Evolutionary conservation across 1,139 yeast genomes (phyloP), one percentile per base, ranked within the genome.

Genomic region (Kodamaea fungicola): DNA sequence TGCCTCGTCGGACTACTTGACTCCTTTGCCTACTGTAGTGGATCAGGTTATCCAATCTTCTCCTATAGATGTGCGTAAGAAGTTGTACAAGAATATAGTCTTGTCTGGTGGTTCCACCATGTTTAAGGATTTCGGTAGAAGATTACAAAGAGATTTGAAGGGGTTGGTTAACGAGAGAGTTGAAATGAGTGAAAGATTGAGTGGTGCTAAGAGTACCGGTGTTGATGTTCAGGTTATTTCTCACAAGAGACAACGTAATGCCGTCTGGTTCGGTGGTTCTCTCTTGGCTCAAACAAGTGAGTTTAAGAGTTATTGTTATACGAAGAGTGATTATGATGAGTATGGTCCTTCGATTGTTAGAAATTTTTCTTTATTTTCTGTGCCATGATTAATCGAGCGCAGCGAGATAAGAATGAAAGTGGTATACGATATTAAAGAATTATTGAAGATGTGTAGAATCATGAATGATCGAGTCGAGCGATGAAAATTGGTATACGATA

Each of bases 231-330:
- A 87, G 67, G 99, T 94, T 45, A 90, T 94, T 50, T 81, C 95
- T 21, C 99, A 94, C 68, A 89, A 92, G 71, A 86, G 94, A 66
- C 99, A 94, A 70, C 78, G 96, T 59, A 88, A 92, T 56, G 99
- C 99, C 7, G 99, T 94, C 42, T 94, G 98, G 98, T 94, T 90
- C 60, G 99, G 99, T 51, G 99, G 98, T 46, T 86, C 96, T 13
- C 71, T 94, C 51, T 76, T 94, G 58, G 97, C 99, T 1, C 97
- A 90, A 66, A 94, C 99, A 12, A 81, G 96, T 10, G 98, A 92
- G 64, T 92, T 92, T 69, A 88, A 85, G 67, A 82, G 95, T 60
- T 89, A 89, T 66, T 92, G 98, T 61, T 94, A 90, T 71, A 90
- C 98, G 34, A 94, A 92, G 71, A 83, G 84, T 59, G 98, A 92